These are phyloP conservation scores for Puccinia polysora DNA, from an alignment of 1,284 basidiomycete species.

Conservation along the genomic window DNA sequence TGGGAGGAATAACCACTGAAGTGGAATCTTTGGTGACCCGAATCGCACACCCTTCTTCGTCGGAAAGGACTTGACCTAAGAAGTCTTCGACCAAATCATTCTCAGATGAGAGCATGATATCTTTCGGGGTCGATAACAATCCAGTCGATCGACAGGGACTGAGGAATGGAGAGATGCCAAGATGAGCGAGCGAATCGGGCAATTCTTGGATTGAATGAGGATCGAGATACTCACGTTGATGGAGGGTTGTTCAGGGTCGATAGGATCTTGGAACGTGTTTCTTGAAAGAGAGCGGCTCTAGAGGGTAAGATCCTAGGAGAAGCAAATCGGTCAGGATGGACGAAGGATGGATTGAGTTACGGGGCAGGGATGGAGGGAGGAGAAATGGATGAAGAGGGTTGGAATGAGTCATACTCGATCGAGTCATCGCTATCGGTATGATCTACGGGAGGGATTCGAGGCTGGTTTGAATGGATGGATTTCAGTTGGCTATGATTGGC, in stretches of 20 bases:
- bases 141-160: too few relatives aligned
- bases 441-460: constrained; percentile 6
- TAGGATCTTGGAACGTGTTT: constrained; percentile 7
- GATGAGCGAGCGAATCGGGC: too few relatives aligned
- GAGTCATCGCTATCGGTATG: constrained; percentile 37
- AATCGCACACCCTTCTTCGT: too few relatives aligned
- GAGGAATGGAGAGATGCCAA: too few relatives aligned
- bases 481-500: constrained; percentile 28
- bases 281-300: constrained; percentile 25
- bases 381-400: background rate
- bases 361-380: background rate
- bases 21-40: too few relatives aligned
- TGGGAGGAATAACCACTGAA: too few relatives aligned
- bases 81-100: too few relatives aligned
- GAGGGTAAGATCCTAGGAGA: constrained; percentile 5
- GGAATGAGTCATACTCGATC: constrained; percentile 35
- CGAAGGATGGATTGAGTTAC: background rate
- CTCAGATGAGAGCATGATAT: too few relatives aligned
- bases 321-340: background rate
- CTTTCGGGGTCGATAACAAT: too few relatives aligned
- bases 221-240: background rate
- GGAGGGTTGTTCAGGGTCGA: background rate
- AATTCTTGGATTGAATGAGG: background rate
- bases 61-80: too few relatives aligned
- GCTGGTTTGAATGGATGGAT: background rate